phyloP scores from a whole-genome alignment of 2,329 filamentous ascomycete genomes.

The Elsinoe australis region DNA sequence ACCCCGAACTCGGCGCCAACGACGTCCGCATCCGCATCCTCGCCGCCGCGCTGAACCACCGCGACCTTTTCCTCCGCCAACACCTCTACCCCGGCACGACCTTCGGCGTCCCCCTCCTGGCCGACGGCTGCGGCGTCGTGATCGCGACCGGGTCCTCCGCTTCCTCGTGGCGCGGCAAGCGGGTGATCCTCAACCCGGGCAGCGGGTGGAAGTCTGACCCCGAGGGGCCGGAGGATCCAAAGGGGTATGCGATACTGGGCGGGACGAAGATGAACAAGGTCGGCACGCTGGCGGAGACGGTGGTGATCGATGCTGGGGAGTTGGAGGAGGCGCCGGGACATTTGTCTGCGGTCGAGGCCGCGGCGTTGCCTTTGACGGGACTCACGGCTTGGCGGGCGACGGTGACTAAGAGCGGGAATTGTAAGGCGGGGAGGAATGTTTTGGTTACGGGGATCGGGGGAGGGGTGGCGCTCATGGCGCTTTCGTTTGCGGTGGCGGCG shows the following conservation, averaged over 20 bases:
- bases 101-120: slow-evolving; percentile 68
- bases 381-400: slow-evolving; percentile 83
- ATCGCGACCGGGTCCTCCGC: slow-evolving; percentile 53
- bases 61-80: slow-evolving; percentile 89
- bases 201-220: slow-evolving; percentile 66
- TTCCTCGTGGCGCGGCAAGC: slow-evolving; percentile 52
- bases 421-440: slow-evolving; percentile 60
- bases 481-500: slow-evolving; percentile 69
- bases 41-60: slow-evolving; percentile 84
- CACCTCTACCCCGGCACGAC: slow-evolving; percentile 81
- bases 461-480: slow-evolving; percentile 74
- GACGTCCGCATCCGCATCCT: slow-evolving; percentile 69
- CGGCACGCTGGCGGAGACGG: slow-evolving; percentile 68
- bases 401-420: slow-evolving; percentile 65
- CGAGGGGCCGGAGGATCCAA: slow-evolving; percentile 62
- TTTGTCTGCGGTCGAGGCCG: slow-evolving; percentile 64
- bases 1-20: slow-evolving; percentile 53
- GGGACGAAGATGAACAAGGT: slow-evolving; percentile 56
- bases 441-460: slow-evolving; percentile 88
- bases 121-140: slow-evolving; percentile 75
- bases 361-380: slow-evolving; percentile 76
- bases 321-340: slow-evolving; percentile 70
- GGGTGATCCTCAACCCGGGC: slow-evolving; percentile 71
- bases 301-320: slow-evolving; percentile 61
- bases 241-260: slow-evolving; percentile 58